Base-by-base conservation (phyloP, 164 flowering plant species). In the Stephania yunnanensis region DNA sequence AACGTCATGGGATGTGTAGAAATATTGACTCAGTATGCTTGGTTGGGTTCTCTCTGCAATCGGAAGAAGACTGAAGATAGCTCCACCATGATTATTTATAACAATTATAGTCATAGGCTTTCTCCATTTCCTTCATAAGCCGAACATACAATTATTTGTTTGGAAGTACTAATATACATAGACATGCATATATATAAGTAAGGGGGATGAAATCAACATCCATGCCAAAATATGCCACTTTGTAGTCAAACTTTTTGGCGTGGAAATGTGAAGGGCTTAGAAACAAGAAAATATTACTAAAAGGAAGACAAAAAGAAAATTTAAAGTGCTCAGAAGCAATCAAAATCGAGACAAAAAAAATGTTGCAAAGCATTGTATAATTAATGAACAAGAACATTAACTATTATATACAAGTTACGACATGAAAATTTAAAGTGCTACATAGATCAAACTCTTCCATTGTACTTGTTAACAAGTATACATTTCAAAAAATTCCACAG, bases 1-100 rank as follows among this genome's bases (percentile, higher is more conserved):
- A 50, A 89, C 80, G 80, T 79, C 70, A 82, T 96, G 99, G 71
- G 95, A 84, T 55, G 95, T 89, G 87, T 93, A 92, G 84, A 96
- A 93, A 81, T 81, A 93, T 82, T 87, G 85, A 55, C 87, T 73
- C 74, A 96, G 12, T 71, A 92, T 76, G 67, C 82, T 82, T 63
- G 78, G 77, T 6, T 87, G 85, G n/a, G 86, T 84, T 73, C 69
- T 84, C 64, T 86, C 79, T 52, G 97, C 97, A 77, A 91, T 80
- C 31, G 99, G 99, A 80, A 95, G 98, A 74, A 92, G 87, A 77
- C 98, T 92, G 83, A 96, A 96, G 80, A 93, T 96, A 82, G 93
- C 99, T 53, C 99, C 99, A 73, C 99, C 98, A 75, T 82, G 95
- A 82, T 96, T 96, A 84, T 96, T 96, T 67, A 88, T 82, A 25